Base-by-base conservation (phyloP, 805 yeast species). In the Candida tammaniensis region DNA sequence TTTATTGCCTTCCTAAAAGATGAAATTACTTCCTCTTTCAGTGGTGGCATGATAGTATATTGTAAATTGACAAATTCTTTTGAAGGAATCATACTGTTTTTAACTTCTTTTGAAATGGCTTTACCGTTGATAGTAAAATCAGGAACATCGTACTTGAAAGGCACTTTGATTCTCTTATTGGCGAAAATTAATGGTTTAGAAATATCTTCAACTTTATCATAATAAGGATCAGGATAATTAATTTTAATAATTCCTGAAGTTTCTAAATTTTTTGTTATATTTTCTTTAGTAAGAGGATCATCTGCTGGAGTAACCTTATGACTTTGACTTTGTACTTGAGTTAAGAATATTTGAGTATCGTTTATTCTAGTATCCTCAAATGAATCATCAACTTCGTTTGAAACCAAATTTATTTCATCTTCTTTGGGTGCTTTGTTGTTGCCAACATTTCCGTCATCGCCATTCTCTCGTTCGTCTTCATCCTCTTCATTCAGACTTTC, bases 181-280 rank as follows among this genome's bases (percentile, higher is more conserved):
- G 89, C 89, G 56, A 77, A 80, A 1, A 74, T 56, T 35, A 82
- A 72, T 0, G 91, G 80, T 5, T 55, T 48, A 2, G 76, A 80
- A 5, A 72, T 59, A 45, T 86, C 89, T 1, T 55, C 48, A 0
- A 63, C 46, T 11, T 71, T 67, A 17, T 79, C 71, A 46, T 77
- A 89, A 44, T 59, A 77, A 0, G 96, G 95, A 42, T 76, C 82
- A 1, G 47, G 38, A 49, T 82, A 81, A 10, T 77, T 70, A 10
- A 76, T 56, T 42, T 72, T 67, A 2, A 83, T 69, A 10, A 70
- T 46, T 0, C 79, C 80, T 17, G 52, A 43, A 0, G 54, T 54
- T 20, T 72, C 77, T 19, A 84, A 25, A 6, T 43, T 43, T 27
- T 36, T 17, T 5, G 40, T 18, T 4, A 43, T 31, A 9, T 28